Evolutionary conservation across 2,329 filamentous ascomycete species (phyloP), one percentile per base, ranked within the genome.

Genomic region (Ophiostoma perfectum): DNA sequence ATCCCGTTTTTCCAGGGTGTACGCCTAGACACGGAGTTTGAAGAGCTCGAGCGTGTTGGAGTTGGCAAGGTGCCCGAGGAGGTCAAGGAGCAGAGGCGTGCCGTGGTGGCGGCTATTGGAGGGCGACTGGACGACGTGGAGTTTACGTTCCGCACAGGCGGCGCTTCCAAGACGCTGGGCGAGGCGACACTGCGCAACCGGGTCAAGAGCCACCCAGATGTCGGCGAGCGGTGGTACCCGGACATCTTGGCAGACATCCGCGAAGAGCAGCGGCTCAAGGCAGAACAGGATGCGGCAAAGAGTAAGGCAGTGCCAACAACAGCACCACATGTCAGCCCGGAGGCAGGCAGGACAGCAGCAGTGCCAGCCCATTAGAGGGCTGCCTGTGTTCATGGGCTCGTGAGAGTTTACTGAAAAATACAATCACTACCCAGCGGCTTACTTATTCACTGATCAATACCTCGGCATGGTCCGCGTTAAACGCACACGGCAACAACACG

Each of bases 1-100:
- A 89, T 96, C 64, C 92, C 92, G 0, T 96, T 96, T 79, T 96
- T 96, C 80, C 92, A 95, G 77, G 92, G 92, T 36, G 90, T 96
- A 70, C 87, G 88, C 74, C 88, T 91, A 69, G 90, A 93, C 76
- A 88, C 91, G 0, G 85, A 86, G 18, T 96, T 96, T 76, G 91
- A 92, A 75, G 88, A 90, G 73, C 87, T 95, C 78, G 89, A 86
- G 76, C 77, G 74, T 36, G 81, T 84, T 16, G 85, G 83, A n/a
- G 82, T 84, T n/a, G 84, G 82, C 1, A 65, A 49, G 36, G 83
- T 88, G 11, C 90, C 91, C 0, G 84, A 85, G 41, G 82, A 83
- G 12, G 86, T 93, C 16, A 81, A 82, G 73, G 84, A 81, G 75
- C 82, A 90, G 80, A 81, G 90, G 65, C 80, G 85, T 71, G 78